Conservation (phyloP, 805 yeast species). For the Metschnikowia matae region DNA sequence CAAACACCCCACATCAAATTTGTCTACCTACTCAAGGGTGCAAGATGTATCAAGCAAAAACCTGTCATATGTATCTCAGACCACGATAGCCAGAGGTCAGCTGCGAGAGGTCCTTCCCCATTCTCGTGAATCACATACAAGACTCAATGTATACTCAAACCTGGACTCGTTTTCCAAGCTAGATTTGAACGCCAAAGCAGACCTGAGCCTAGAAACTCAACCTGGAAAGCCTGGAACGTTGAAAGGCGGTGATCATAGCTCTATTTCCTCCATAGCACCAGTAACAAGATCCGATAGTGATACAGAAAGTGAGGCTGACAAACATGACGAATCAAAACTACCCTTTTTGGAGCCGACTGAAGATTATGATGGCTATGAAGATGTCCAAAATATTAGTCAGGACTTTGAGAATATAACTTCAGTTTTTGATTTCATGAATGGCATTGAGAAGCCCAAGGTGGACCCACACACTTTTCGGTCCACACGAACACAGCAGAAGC, state of each 20-base stretch:
- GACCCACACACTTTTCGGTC: neutral
- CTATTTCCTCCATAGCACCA: neutral
- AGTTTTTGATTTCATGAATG: constrained; percentile 11
- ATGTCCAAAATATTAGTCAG: neutral
- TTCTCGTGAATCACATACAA: neutral
- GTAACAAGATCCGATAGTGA: neutral
- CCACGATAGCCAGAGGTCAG: neutral
- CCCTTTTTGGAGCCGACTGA: neutral
- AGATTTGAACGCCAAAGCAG: neutral
- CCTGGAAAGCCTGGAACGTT: neutral
- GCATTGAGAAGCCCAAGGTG: neutral
- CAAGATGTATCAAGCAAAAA: neutral
- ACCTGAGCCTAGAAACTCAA: neutral
- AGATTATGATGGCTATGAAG: neutral
- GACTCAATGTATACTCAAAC: neutral
- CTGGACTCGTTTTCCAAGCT: neutral
- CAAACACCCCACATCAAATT: neutral
- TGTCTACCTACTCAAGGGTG: neutral
- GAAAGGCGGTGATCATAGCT: neutral
- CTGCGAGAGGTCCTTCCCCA: neutral
- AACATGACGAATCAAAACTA: neutral
- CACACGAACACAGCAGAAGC: constrained; percentile 33
- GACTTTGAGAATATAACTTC: constrained; percentile 5
- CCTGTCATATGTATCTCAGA: neutral
- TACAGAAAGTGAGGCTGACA: neutral